phyloP scores from a whole-genome alignment of 129 eudicot genomes.

The Tagetes patula region DNA sequence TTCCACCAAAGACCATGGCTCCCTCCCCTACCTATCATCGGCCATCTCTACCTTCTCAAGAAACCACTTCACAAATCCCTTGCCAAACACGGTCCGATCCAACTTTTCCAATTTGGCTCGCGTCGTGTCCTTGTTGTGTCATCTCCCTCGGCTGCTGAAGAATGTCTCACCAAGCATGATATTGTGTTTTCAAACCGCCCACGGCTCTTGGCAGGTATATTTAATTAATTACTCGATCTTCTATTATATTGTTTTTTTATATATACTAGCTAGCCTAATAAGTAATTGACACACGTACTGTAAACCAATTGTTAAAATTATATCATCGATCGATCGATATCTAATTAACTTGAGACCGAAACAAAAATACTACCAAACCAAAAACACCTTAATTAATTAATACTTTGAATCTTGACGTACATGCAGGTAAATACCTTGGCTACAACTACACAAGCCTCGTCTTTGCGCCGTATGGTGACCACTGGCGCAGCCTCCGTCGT shows the following conservation, averaged over 20 bases:
- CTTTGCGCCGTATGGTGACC: conserved; percentile 63
- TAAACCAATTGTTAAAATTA: too few relatives aligned
- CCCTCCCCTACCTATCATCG: conserved; percentile 30
- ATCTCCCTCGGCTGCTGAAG: conserved; percentile 64
- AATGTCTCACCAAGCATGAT: conserved; percentile 62
- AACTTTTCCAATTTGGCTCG: conserved; percentile 52
- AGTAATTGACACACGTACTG: too few relatives aligned
- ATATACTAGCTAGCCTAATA: too few relatives aligned
- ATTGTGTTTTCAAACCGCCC: conserved; percentile 68
- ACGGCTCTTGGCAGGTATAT: conserved; percentile 23
- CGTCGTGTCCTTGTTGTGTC: conserved; percentile 54
- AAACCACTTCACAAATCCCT: conserved; percentile 43
- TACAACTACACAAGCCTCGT: conserved; percentile 49
- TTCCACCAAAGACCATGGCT: conserved; percentile 38
- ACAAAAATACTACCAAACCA: too few relatives aligned
- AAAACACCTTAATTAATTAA: too few relatives aligned
- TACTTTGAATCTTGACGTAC: conserved; percentile 14
- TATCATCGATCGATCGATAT: too few relatives aligned
- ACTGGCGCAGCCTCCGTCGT: conserved; percentile 61
- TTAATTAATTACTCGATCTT: too few relatives aligned
- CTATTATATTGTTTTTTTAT: too few relatives aligned
- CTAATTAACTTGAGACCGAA: too few relatives aligned
- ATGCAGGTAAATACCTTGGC: conserved; percentile 55
- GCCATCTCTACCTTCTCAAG: conserved; percentile 33
- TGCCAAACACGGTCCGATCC: conserved; percentile 40